Evolutionary conservation across 164 flowering plant genomes (phyloP).

Genomic region (Echeveria elegans): DNA sequence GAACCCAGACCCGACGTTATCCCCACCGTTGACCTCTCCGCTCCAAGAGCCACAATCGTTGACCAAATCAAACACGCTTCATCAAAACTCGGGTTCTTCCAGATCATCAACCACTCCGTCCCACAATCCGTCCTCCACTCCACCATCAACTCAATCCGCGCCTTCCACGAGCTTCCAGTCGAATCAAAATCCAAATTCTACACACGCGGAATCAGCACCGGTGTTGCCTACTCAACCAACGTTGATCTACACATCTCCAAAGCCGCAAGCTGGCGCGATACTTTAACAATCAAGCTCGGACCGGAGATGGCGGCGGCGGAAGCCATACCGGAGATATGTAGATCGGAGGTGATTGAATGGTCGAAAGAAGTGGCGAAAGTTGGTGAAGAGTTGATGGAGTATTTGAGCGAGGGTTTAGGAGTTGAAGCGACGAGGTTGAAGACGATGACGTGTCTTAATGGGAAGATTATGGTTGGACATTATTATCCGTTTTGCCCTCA

Average conservation of each 20-base stretch:
- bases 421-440: conserved; percentile 26
- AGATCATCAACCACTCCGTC: conserved; percentile 42
- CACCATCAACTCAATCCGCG: conserved; percentile 18
- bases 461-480: conserved; percentile 35
- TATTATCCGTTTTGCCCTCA: conserved; percentile 69
- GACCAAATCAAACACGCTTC: conserved; percentile 29
- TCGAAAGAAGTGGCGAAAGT: conserved; percentile 17
- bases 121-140: conserved; percentile 18
- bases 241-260: conserved; percentile 33
- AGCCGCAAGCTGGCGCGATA: conserved; percentile 60
- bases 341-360: conserved; percentile 39
- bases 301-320: conserved; percentile 17
- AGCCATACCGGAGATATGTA: conserved; percentile 32
- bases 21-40: conserved; percentile 38
- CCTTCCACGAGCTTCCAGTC: conserved; percentile 37
- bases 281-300: conserved; percentile 27
- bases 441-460: conserved; percentile 31
- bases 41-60: conserved; percentile 17
- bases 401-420: conserved; percentile 56
- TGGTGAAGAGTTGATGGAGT: conserved; percentile 35
- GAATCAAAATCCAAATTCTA: conserved; percentile 28
- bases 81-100: conserved; percentile 39
- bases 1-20: conserved; percentile 8
- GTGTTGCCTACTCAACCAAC: conserved; percentile 27
- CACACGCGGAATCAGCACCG: conserved; percentile 3